Base-by-base conservation (phyloP, 345 rosid genomes). In the Euphorbia lathyris region DNA sequence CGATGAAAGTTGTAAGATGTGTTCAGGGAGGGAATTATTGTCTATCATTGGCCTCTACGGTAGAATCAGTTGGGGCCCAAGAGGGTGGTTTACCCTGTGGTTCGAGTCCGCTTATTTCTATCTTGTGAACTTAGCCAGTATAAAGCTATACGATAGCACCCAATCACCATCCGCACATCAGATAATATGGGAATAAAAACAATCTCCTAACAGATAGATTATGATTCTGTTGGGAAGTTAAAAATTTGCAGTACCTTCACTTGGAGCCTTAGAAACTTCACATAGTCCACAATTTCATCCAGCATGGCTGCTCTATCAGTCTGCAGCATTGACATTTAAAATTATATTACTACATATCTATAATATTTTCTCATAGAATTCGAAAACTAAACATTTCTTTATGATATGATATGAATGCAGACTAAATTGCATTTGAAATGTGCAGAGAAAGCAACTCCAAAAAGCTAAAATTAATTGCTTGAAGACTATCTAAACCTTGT, bases 221-320 rank as follows among this genome's bases (percentile, higher is more conserved):
- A 34, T 22, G 40, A 62, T 61, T 62, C 61, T 36, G 51, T 25
- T 14, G 63, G 38, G 65, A n/a, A 34, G 29, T 10, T 38, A 62
- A 6, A 29, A 48, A 0, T 43, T 58, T 34, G 3, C 9, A 58
- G 36, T 86, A 90, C 96, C 96, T 90, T 87, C 66, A 90, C 92
- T 80, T 90, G 92, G 62, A 90, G 92, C 75, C 88, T 82, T 26
- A 90, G 80, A 74, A 90, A 90, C 89, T 87, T 90, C 73, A 90
- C 96, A 62, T 90, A 90, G 74, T 90, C 96, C 69, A 87, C 89
- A 36, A 90, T 90, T 73, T 90, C 96, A 29, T 90, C 96, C 30
- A 90, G 89, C 90, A 90, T 90, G 58, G 84, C 85, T 62, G 96
- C 96, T 74, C 88, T 85, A 61, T 90, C 96, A 9, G 88, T 84